Evolutionary conservation across 2,329 filamentous ascomycete species (phyloP).

Genomic region (Curvularia eragrostidis): DNA sequence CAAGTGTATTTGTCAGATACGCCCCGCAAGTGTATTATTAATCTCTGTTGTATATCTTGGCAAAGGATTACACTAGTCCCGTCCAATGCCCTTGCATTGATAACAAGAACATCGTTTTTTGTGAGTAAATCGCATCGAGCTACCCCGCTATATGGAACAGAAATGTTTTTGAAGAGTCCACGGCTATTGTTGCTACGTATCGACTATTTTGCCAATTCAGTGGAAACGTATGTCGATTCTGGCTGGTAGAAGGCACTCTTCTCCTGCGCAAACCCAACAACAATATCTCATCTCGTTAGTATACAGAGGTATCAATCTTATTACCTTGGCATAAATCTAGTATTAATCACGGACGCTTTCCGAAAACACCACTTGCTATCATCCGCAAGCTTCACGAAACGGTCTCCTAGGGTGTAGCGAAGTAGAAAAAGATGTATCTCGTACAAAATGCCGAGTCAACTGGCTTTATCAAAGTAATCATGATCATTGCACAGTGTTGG

Average conservation of each 20-base stretch:
- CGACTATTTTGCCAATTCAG: conserved; percentile 1
- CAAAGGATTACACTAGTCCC: background rate
- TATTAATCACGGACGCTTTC: conserved; percentile 1
- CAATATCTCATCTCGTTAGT: conserved; percentile 1
- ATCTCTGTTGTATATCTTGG: background rate
- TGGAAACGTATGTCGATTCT: background rate
- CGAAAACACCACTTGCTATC: background rate
- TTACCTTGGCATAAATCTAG: background rate
- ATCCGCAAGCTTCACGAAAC: background rate
- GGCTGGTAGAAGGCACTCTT: background rate
- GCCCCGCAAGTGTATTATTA: background rate
- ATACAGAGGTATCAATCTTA: background rate
- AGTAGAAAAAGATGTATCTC: background rate
- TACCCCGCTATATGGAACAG: background rate
- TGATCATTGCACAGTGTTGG: background rate
- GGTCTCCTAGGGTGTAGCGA: conserved; percentile 1
- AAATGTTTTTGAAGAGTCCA: background rate
- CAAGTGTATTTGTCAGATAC: background rate
- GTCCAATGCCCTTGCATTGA: background rate
- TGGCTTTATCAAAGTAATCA: background rate
- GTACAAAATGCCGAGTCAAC: background rate
- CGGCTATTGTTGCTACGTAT: conserved; percentile 3
- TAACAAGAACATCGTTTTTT: background rate
- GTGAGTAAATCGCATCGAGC: background rate
- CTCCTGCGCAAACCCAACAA: background rate